Base-by-base conservation (phyloP, 2,329 filamentous ascomycete species). In the Pseudocercospora crystallina region DNA sequence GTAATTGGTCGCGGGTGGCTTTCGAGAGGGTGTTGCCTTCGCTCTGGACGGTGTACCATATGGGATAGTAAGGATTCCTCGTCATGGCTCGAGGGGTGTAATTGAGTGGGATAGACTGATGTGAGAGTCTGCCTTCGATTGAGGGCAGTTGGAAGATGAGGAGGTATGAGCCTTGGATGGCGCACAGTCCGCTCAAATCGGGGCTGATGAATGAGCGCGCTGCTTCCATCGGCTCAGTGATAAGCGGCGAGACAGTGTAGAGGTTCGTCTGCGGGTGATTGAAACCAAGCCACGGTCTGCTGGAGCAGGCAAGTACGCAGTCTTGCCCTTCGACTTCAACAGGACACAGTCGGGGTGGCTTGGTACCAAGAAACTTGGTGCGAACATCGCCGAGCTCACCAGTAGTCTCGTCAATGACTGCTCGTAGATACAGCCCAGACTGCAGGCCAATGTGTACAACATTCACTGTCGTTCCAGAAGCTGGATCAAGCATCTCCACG, bases 191-290 rank as follows among this genome's bases (percentile, higher is more conserved):
- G 11, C 50, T 42, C 49, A 66, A 63, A 69, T 96, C 89, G 68
- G 96, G 90, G 66, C 91, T 96, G 69, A 89, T 92, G 67, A 99
- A 97, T 63, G 94, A 96, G 86, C 91, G 96, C 3, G 89, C 91
- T 78, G 90, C 96, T 69, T 96, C 90, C 26, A 99, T 81, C 35
- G 87, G 85, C 46, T 86, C 84, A 64, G 60, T 60, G 36, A 61
- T 89, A 29, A 99, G 74, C 0, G 95, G 94, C 1, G 92, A 96
- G 60, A 97, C 85, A 72, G 95, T 89, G 65, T 96, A 96, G 33
- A 85, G 85, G 65, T 89, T 89, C 2, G 87, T 91, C 53, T 91
- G 86, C 2, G 88, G 84, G 63, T 97, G 90, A 0, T 90, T 87
- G 67, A 97, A 97, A 37, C 91, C 92, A 3, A 99, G 79, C 91